phyloP scores from a whole-genome alignment of 805 yeast genomes.

The Candida vartiovaarae region DNA sequence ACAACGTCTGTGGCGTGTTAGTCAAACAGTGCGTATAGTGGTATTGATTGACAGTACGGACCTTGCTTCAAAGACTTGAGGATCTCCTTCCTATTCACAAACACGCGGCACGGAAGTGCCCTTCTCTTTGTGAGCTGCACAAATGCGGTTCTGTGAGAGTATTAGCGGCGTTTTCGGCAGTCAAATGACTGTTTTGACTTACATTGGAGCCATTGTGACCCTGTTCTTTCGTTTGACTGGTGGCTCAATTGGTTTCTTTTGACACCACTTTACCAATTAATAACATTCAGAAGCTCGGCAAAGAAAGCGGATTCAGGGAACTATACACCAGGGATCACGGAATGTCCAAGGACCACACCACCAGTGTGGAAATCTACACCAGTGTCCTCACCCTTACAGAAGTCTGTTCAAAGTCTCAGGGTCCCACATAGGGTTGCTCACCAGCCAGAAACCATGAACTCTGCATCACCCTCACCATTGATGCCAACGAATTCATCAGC shows the following conservation, averaged over 20 bases:
- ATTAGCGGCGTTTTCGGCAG: neutral
- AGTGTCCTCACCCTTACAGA: conserved; percentile 11
- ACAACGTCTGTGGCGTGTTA: conserved; percentile 3
- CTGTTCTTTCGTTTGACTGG: neutral
- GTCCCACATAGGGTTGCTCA: neutral
- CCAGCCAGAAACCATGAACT: neutral
- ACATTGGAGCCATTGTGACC: conserved; percentile 12
- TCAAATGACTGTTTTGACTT: neutral
- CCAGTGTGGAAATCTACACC: conserved; percentile 12
- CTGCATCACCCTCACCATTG: neutral
- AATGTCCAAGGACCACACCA: conserved; percentile 3
- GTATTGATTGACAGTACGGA: neutral
- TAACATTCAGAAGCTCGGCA: too few species aligned
- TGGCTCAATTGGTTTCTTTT: too few species aligned
- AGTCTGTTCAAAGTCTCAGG: conserved; percentile 5
- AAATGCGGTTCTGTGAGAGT: conserved; percentile 9
- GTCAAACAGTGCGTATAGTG: neutral
- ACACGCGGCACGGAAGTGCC: conserved; percentile 13
- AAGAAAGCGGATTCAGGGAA: too few species aligned
- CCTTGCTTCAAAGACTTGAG: conserved; percentile 7
- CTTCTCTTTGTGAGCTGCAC: conserved; percentile 6
- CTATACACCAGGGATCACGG: neutral
- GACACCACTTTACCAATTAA: too few species aligned
- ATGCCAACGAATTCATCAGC: neutral
- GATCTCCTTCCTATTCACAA: conserved; percentile 13